Base-by-base conservation (phyloP, 371 early-diverging fungal genomes). In the Mucor circinelloides region DNA sequence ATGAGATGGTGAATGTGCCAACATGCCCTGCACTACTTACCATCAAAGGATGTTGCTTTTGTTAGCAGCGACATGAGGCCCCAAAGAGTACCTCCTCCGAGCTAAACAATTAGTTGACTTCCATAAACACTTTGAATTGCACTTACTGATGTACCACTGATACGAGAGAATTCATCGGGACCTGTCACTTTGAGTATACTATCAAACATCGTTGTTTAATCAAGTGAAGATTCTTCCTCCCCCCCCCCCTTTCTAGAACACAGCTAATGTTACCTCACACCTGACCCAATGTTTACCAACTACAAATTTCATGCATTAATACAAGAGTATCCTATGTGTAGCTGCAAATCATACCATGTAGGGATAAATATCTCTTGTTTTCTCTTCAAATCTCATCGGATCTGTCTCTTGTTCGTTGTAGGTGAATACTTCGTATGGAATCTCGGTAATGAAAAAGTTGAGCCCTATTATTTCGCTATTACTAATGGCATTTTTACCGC, bases 41-140 rank as follows among this genome's bases (percentile, higher is more conserved):
- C 89, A 73, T 98, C 98, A 72, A 96, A 98, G 21, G 91, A 89
- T 67, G 82, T 81, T 32, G 88, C 89, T 59, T 92, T 89, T 17
- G 96, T 96, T 67, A 98, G 79, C 60, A 96, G 72, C 4, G 94
- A 89, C 60, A 96, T 76, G 28, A 98, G 80, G 3, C 99, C 99
- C 97, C 97, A 97, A 23, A 97, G 83, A n/a, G 99, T 98, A 61
- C 97, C 99, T 54, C 99, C 99, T 54, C 99, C 99, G 63, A 98
- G 85, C 88, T 90, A 67, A 6, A 59, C 30, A 58, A 31, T 36
- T 36, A 19, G 25, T 12, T 25, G 57, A 44, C 10, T 57, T 36
- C 15, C 34, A 34, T 21, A 25, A 28, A 15, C 27, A 21, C 9
- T 21, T 21, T 4, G 2, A 44, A 40, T 30, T 38, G 21, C 21